Conservation (phyloP, 805 yeast species). For the Blastobotrys parvus region DNA sequence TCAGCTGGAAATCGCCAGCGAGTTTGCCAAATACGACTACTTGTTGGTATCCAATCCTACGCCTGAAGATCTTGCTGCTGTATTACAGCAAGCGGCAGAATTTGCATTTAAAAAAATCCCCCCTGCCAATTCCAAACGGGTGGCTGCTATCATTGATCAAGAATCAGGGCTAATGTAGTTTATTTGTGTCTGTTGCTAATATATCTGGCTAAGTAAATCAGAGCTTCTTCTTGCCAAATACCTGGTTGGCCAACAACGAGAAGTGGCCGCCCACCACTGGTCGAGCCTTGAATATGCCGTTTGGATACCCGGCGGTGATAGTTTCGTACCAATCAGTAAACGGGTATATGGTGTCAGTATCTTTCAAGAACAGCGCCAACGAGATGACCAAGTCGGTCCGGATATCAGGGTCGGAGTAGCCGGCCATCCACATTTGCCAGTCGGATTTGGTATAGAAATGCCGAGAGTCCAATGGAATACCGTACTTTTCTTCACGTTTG, state of each 20-base stretch:
- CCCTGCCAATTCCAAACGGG: slow-evolving; percentile 8
- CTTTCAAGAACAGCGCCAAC: neutral
- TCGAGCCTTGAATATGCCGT: neutral
- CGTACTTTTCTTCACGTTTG: neutral
- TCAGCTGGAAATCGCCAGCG: slow-evolving; percentile 68
- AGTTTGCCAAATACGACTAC: slow-evolving; percentile 33
- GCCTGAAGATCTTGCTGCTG: slow-evolving; percentile 2
- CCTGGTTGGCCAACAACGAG: neutral
- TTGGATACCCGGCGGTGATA: neutral
- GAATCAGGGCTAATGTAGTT: slow-evolving; percentile 14
- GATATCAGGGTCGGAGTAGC: neutral
- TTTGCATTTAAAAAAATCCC: slow-evolving; percentile 13
- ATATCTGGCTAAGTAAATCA: no score
- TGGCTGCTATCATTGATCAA: slow-evolving; percentile 13
- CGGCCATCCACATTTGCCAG: slow-evolving; percentile 2
- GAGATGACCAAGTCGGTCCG: neutral
- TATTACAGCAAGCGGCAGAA: neutral
- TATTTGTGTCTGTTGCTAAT: no score
- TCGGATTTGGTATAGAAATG: slow-evolving; percentile 3
- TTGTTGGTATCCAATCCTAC: slow-evolving; percentile 16
- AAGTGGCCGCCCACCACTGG: slow-evolving; percentile 2
- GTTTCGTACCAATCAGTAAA: slow-evolving; percentile 1
- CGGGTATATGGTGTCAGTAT: neutral
- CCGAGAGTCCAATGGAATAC: neutral
- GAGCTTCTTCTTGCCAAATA: neutral